phyloP scores from a whole-genome alignment of 208 protist genomes.

The Phytomonas sp. region DNA sequence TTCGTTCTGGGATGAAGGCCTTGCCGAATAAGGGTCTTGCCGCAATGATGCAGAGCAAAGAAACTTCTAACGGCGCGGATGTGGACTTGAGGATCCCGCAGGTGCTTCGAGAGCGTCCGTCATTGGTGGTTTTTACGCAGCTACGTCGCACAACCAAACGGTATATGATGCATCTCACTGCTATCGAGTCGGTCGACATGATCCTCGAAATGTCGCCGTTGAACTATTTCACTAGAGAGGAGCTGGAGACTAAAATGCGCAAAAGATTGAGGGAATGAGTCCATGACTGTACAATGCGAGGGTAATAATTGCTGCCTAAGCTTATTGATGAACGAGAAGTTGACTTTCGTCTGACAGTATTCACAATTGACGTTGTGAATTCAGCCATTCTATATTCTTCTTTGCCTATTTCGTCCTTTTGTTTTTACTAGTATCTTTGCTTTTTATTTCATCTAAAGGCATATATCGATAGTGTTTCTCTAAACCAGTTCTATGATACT shows the following conservation, averaged over 20 bases:
- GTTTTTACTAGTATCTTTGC: constrained; percentile 4
- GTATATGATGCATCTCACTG: constrained; percentile 85
- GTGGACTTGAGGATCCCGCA: constrained; percentile 9
- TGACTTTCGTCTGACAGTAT: neutral
- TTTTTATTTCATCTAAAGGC: constrained; percentile 2
- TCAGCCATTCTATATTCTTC: constrained; percentile 2
- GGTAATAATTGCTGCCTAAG: neutral
- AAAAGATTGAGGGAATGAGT: constrained; percentile 32
- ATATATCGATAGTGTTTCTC: neutral
- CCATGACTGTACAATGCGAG: neutral
- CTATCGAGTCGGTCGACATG: constrained; percentile 54
- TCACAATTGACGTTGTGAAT: neutral
- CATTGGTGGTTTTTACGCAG: constrained; percentile 78
- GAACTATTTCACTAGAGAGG: constrained; percentile 77
- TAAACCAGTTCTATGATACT: neutral
- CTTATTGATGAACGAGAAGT: too few species aligned
- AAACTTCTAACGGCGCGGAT: neutral
- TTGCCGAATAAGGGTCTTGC: neutral
- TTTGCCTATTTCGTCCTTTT: constrained; percentile 1
- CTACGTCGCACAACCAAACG: constrained; percentile 77
- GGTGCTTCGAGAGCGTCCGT: constrained; percentile 40
- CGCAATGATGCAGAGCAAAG: neutral
- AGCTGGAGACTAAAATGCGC: constrained; percentile 59
- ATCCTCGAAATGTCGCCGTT: constrained; percentile 55
- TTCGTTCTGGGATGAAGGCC: constrained; percentile 27